phyloP scores from a whole-genome alignment of 2,329 filamentous ascomycete species.

The Massarina eburnea region DNA sequence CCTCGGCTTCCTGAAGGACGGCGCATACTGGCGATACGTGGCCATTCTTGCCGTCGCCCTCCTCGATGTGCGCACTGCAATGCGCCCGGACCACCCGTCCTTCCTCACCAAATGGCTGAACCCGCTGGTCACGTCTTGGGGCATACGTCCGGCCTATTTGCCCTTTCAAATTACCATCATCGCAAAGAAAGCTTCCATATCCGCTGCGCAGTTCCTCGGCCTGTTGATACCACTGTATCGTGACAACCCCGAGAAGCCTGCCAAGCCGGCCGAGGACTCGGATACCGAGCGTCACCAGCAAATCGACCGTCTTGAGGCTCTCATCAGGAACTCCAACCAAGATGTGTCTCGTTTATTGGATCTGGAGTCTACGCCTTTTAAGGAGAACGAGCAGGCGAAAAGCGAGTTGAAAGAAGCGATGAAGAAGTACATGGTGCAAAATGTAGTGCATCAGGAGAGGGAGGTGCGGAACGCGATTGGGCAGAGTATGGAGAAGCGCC shows the following conservation, averaged over 20 bases:
- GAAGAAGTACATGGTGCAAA: conserved; percentile 85
- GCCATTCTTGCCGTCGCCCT: conserved; percentile 57
- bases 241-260: conserved; percentile 25
- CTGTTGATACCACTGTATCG: conserved; percentile 40
- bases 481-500: conserved; percentile 63
- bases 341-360: conserved; percentile 72
- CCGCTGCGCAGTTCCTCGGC: conserved; percentile 51
- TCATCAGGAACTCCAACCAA: conserved; percentile 62
- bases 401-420: conserved; percentile 68
- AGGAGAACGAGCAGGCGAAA: conserved; percentile 65
- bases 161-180: conserved; percentile 83
- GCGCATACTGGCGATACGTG: conserved; percentile 50
- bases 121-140: conserved; percentile 47
- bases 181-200: conserved; percentile 73
- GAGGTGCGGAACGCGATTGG: conserved; percentile 81
- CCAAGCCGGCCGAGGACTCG: conserved; percentile 25
- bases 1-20: conserved; percentile 37
- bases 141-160: conserved; percentile 64
- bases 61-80: conserved; percentile 61
- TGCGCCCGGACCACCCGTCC: conserved; percentile 51
- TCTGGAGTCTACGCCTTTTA: conserved; percentile 80
- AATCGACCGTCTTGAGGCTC: conserved; percentile 66
- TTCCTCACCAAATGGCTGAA: conserved; percentile 52
- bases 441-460: conserved; percentile 70
- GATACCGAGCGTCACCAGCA: conserved; percentile 55